phyloP scores from a whole-genome alignment of 2,329 filamentous ascomycete genomes.

The Penicillium digitatum region DNA sequence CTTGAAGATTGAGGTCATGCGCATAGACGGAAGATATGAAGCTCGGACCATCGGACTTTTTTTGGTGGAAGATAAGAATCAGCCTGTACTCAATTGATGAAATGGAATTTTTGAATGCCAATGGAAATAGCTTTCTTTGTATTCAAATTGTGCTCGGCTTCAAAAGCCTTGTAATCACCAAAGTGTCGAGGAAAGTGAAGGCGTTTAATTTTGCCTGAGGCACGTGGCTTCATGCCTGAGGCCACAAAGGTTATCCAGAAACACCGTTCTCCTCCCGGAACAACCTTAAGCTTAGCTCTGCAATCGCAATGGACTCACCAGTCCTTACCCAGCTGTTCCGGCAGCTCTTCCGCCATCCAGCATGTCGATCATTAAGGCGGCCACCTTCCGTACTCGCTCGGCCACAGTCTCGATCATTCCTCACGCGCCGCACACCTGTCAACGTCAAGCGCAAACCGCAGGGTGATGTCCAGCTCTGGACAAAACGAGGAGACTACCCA shows the following conservation, averaged over 20 bases:
- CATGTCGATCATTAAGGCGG: constrained; percentile 55
- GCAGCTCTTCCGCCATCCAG: constrained; percentile 74
- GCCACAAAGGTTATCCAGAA: constrained; percentile 15
- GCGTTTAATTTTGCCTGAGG: neutral
- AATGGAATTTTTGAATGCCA: neutral
- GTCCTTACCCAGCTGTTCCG: constrained; percentile 74
- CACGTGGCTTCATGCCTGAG: constrained; percentile 9
- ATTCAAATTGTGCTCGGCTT: neutral
- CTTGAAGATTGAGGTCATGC: constrained; percentile 7
- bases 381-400: constrained; percentile 23
- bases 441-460: constrained; percentile 40
- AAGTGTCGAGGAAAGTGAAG: neutral
- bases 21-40: constrained; percentile 24
- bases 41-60: constrained; percentile 36
- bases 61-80: constrained; percentile 3
- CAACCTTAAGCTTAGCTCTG: constrained; percentile 7
- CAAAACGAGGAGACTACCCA: constrained; percentile 74
- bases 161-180: neutral
- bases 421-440: constrained; percentile 33
- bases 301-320: constrained; percentile 69
- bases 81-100: neutral
- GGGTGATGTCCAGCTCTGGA: constrained; percentile 70
- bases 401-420: constrained; percentile 36
- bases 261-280: constrained; percentile 4
- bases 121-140: neutral